phyloP scores from a whole-genome alignment of 192 early-diverging fungal species.

The Mortierella alpina region DNA sequence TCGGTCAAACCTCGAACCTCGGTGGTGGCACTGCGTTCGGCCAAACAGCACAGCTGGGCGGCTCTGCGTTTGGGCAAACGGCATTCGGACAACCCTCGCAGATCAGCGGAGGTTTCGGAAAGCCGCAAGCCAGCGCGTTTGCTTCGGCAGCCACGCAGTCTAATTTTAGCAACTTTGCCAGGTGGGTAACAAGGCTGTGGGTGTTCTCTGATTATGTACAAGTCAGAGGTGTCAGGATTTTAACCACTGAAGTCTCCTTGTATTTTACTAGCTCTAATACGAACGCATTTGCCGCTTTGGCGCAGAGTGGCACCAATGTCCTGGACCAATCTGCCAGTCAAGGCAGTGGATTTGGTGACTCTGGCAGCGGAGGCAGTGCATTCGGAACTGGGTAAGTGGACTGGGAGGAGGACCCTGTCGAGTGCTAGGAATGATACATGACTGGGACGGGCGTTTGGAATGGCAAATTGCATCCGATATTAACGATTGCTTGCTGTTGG shows the following conservation, averaged over 20 bases:
- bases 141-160: constrained; percentile 22
- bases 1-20: constrained; percentile 1
- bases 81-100: constrained; percentile 31
- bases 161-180: constrained; percentile 49
- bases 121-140: constrained; percentile 4
- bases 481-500: background rate
- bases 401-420: background rate
- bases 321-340: constrained; percentile 30
- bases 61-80: constrained; percentile 17
- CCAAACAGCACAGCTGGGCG: constrained; percentile 17
- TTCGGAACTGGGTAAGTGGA: constrained; percentile 28
- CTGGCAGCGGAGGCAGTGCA: background rate
- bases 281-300: constrained; percentile 44
- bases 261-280: constrained; percentile 10
- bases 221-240: background rate
- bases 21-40: constrained; percentile 2
- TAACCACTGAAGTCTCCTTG: background rate
- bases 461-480: background rate
- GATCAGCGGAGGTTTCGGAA: constrained; percentile 4
- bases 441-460: background rate
- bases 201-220: background rate
- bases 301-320: constrained; percentile 21
- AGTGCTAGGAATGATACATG: background rate
- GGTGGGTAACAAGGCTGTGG: constrained; percentile 11
- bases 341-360: constrained; percentile 24